Evolutionary conservation across 108 stramenopile genomes (phyloP), one percentile per base, ranked within the genome.

Genomic region (Nitzschia palea): DNA sequence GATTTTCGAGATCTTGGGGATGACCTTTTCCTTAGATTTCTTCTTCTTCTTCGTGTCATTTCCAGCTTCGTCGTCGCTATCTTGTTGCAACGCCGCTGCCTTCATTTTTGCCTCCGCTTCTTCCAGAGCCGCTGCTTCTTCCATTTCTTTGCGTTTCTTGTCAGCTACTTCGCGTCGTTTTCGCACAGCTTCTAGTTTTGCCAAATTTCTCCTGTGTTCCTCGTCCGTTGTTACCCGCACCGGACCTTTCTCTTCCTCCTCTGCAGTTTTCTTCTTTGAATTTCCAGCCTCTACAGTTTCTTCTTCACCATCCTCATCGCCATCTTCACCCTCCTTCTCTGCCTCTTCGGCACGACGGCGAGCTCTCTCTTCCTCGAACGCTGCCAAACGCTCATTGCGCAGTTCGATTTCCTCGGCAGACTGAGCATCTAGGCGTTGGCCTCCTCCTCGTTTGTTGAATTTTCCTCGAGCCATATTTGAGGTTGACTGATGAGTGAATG

Each of bases 361-460:
- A 5, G 77, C 74, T 44, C 94, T 82, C 27, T 67, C 62, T 22
- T 85, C 90, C 67, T 95, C 94, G 53, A 90, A 85, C 55, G 85
- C 90, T 20, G 79, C 90, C 30, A 95, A 67, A 31, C 89, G 86
- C 3, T 77, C 67, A 59, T 95, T 92, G 36, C 90, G 77, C 42
- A 80, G 85, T 67, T 91, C 94, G 47, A 95, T 95, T 78, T 95
- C 94, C 63, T 90, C 88, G 36, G 90, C 94, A n/a, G 71, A 77
- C 34, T 71, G 62, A 12, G 90, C 94, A 25, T 88, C 86, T 50
- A 95, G 80, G 32, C 90, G 80, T 18, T 77, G 61, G 44, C 88
- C 88, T 15, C 89, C 84, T 40, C 90, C 94, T 36, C 90, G 85
- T 60, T 91, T 91, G 71, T 91, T 88, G 78, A 84, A 83, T 54